Evolutionary conservation across 805 yeast species (phyloP).

Genomic region (Cyberlindnera galapagoensis): DNA sequence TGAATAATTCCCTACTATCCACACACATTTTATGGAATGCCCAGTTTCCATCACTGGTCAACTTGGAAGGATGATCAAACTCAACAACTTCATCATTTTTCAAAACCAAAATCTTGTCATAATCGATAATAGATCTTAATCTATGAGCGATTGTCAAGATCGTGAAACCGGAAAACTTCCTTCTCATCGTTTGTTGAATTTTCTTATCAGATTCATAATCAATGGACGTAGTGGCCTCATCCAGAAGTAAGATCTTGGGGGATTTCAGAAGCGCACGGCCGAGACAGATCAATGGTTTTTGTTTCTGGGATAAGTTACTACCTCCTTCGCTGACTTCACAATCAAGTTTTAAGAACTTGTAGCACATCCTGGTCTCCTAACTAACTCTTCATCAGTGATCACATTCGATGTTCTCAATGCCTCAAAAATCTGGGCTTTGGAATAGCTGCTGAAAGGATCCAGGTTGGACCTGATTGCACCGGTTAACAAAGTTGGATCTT

Average conservation of each 20-base stretch:
- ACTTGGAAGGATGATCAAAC: conserved; percentile 60
- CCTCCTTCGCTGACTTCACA: conserved; percentile 66
- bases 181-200: conserved; percentile 70
- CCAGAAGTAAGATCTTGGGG: conserved; percentile 69
- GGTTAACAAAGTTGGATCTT: conserved; percentile 74
- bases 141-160: conserved; percentile 72
- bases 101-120: too few species aligned
- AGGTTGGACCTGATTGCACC: conserved; percentile 69
- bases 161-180: conserved; percentile 62
- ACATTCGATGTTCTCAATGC: conserved; percentile 68
- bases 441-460: conserved; percentile 60
- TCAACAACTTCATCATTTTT: conserved; percentile 71
- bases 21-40: conserved; percentile 64
- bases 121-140: too few species aligned
- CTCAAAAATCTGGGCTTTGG: conserved; percentile 58
- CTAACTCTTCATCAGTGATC: conserved; percentile 32
- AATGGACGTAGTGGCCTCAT: conserved; percentile 81
- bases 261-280: conserved; percentile 65
- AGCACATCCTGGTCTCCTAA: conserved; percentile 50
- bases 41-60: conserved; percentile 43
- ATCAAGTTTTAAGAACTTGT: conserved; percentile 59
- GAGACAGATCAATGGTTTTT: conserved; percentile 70
- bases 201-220: conserved; percentile 75
- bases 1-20: conserved; percentile 88
- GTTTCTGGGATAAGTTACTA: conserved; percentile 73